Evolutionary conservation across 805 yeast species (phyloP), one percentile per base, ranked within the genome.

Genomic region (Candida pini): DNA sequence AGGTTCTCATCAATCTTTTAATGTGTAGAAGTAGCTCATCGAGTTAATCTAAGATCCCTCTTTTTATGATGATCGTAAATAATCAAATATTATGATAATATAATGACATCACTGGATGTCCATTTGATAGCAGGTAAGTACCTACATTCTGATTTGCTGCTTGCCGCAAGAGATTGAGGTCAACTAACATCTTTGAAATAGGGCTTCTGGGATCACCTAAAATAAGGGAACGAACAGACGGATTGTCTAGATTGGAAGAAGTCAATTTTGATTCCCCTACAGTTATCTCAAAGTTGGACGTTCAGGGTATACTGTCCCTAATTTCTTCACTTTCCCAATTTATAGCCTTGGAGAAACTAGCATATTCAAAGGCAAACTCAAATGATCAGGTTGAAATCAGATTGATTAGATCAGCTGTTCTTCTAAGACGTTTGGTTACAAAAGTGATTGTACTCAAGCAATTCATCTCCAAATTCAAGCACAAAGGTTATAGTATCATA

Each of bases 141-240:
- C n/a, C n/a, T n/a, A n/a, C n/a, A n/a, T n/a, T n/a, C n/a, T n/a
- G n/a, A n/a, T n/a, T n/a, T n/a, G n/a, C n/a, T n/a, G n/a, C n/a
- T n/a, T n/a, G n/a, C n/a, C n/a, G n/a, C n/a, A n/a, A n/a, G n/a
- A n/a, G n/a, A n/a, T n/a, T n/a, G n/a, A n/a, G n/a, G n/a, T n/a
- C n/a, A n/a, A n/a, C n/a, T 35, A 27, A 33, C 32, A 16, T 24
- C 2, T 19, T 8, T 14, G 9, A 18, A n/a, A 19, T 31, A 46
- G 58, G 29, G 6, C 45, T 49, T 9, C 56, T 78, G 26, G 59
- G 58, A 17, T 78, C 85, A 1, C 40, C 66, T 3, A 78, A 71
- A 46, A 58, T 74, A 21, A 70, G 68, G 41, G 83, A 76, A 10
- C 58, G 85, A 25, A 73, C 62, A 41, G 75, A 69, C 31, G 81